Percentiles rank a stretch among this genome's conserved stretches.
These are phyloP conservation scores for Daldinia caldariorum DNA, from an alignment of 495 filamentous ascomycete species.

Conservation along the genomic window DNA sequence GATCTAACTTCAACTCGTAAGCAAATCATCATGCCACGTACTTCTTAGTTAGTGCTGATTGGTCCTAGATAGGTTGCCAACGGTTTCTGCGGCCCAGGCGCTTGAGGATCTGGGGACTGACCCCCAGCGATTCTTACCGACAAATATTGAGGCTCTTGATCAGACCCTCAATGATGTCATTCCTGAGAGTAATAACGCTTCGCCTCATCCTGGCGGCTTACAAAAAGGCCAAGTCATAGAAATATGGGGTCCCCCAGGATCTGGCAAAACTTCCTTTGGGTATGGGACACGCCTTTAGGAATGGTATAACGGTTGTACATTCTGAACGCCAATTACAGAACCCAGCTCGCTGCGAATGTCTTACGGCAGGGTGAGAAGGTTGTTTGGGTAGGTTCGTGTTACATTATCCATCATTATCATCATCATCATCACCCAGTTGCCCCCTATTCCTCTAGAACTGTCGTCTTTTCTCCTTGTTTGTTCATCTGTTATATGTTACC, in stretches of 20 bases:
- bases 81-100: slow-evolving; percentile 87
- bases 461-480: not conserved
- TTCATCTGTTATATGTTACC: slow-evolving; percentile 15
- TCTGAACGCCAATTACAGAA: slow-evolving; percentile 54
- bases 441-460: not conserved
- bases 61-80: slow-evolving; percentile 77
- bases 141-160: slow-evolving; percentile 73
- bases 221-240: slow-evolving; percentile 84
- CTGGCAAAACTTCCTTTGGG: slow-evolving; percentile 88
- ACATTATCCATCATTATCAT: slow-evolving; percentile 7
- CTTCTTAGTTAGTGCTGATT: slow-evolving; percentile 24
- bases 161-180: slow-evolving; percentile 53
- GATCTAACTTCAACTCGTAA: slow-evolving; percentile 55
- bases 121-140: slow-evolving; percentile 66
- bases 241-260: slow-evolving; percentile 87
- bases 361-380: slow-evolving; percentile 70
- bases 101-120: slow-evolving; percentile 68
- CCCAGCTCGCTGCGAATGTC: slow-evolving; percentile 73
- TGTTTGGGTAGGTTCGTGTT: slow-evolving; percentile 83
- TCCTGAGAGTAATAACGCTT: slow-evolving; percentile 29
- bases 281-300: slow-evolving; percentile 50
- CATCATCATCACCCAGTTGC: not conserved
- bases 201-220: slow-evolving; percentile 62
- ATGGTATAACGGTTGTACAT: not conserved
- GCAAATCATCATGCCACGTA: slow-evolving; percentile 8